Percentiles rank a stretch among this genome's conserved stretches.
These are phyloP conservation scores for Claviceps spartinae DNA, from an alignment of 2,329 filamentous ascomycete species.

Conservation along the genomic window DNA sequence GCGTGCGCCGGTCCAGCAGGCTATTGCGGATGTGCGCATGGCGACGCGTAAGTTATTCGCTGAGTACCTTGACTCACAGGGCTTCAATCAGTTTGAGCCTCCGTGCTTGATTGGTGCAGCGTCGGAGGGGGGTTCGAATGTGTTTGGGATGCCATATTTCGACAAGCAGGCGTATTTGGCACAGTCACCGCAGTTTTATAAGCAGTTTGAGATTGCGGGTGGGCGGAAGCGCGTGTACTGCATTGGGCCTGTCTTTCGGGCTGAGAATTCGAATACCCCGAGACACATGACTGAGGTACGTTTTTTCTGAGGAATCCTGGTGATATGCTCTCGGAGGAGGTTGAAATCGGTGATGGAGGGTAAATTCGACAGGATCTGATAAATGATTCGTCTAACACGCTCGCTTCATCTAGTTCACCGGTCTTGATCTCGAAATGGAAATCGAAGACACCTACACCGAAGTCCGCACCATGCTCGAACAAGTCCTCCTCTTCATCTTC, in stretches of 20 bases:
- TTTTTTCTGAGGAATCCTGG: neutral
- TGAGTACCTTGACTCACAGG: slow-evolving; percentile 61
- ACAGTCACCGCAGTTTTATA: slow-evolving; percentile 75
- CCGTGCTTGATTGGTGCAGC: slow-evolving; percentile 82
- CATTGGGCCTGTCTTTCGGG: slow-evolving; percentile 69
- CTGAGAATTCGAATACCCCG: slow-evolving; percentile 76
- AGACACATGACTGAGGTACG: slow-evolving; percentile 65
- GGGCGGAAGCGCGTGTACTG: slow-evolving; percentile 66
- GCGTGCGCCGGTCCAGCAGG: slow-evolving; percentile 79
- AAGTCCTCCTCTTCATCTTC: slow-evolving; percentile 68
- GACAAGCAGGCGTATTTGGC: slow-evolving; percentile 68
- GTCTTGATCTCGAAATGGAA: slow-evolving; percentile 83
- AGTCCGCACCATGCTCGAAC: slow-evolving; percentile 58
- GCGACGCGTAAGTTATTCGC: slow-evolving; percentile 54
- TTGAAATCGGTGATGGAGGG: no score
- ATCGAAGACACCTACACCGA: slow-evolving; percentile 69
- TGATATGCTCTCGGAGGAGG: no score
- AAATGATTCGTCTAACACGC: no score
- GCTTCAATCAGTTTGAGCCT: slow-evolving; percentile 76
- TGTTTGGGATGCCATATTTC: slow-evolving; percentile 86
- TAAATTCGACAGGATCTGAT: no score
- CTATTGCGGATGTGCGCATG: slow-evolving; percentile 45
- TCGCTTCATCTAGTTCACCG: slow-evolving; percentile 43
- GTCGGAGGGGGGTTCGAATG: slow-evolving; percentile 84
- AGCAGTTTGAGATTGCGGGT: slow-evolving; percentile 74